phyloP scores from a whole-genome alignment of 257 asterid genomes.

The Cinchona pubescens region DNA sequence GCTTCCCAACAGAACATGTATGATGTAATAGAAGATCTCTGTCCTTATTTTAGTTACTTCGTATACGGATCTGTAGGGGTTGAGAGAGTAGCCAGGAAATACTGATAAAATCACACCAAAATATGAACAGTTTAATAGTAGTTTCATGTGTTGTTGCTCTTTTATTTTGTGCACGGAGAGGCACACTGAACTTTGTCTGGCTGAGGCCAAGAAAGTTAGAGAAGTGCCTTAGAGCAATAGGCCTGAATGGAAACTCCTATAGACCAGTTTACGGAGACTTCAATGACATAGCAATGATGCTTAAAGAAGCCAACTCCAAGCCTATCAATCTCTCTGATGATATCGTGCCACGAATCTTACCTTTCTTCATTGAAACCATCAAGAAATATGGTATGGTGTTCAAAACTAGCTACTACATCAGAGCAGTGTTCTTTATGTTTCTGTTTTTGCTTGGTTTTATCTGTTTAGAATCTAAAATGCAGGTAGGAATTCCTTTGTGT shows the following conservation, averaged over 20 bases:
- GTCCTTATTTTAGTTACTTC: not conserved
- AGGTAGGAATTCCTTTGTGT: constrained; percentile 20
- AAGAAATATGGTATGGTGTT: constrained; percentile 20
- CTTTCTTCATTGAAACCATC: constrained; percentile 12
- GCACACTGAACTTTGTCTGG: constrained; percentile 10
- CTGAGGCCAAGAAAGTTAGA: constrained; percentile 26
- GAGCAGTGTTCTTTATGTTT: not conserved
- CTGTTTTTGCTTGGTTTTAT: not conserved
- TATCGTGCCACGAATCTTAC: constrained; percentile 22
- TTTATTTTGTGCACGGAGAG: constrained; percentile 11
- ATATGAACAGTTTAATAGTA: not conserved
- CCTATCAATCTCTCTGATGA: constrained; percentile 28
- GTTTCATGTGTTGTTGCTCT: constrained; percentile 1
- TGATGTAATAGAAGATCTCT: too few species aligned
- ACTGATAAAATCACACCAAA: not conserved
- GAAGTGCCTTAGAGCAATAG: constrained; percentile 24
- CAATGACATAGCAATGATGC: constrained; percentile 8
- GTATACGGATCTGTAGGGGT: not conserved
- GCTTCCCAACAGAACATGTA: not conserved
- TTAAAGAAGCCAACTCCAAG: constrained; percentile 23
- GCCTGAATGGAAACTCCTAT: constrained; percentile 24
- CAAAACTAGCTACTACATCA: too few species aligned
- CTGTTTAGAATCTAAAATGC: not conserved
- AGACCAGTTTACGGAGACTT: constrained; percentile 22
- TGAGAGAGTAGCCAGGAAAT: not conserved